Percentiles rank a stretch among this genome's conserved stretches.
Evolutionary conservation across 78 protist genomes (phyloP).

Genomic region (Dictyostelium capitatum): DNA sequence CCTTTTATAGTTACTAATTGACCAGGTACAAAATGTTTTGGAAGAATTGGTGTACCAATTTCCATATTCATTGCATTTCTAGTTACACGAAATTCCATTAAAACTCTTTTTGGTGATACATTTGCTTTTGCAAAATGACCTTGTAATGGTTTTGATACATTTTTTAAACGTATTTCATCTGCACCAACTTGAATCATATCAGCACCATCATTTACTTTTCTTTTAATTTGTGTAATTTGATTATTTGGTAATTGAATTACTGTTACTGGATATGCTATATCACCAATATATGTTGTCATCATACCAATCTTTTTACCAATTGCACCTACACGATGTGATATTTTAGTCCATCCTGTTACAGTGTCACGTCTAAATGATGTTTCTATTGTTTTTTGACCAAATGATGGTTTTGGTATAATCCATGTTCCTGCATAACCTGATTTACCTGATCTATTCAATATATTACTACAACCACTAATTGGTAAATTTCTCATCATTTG

Average conservation of each 20-base stretch:
- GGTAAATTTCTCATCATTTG: neutral
- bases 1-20: slow-evolving; percentile 82
- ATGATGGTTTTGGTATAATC: slow-evolving; percentile 75
- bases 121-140: slow-evolving; percentile 71
- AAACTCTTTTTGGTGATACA: slow-evolving; percentile 72
- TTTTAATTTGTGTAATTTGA: slow-evolving; percentile 63
- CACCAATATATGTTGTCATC: slow-evolving; percentile 56
- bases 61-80: slow-evolving; percentile 74
- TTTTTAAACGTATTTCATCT: slow-evolving; percentile 65
- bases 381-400: slow-evolving; percentile 34
- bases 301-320: slow-evolving; percentile 79
- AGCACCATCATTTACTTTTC: slow-evolving; percentile 56
- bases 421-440: slow-evolving; percentile 48
- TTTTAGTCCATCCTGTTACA: slow-evolving; percentile 54
- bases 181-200: slow-evolving; percentile 73
- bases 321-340: slow-evolving; percentile 67
- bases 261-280: slow-evolving; percentile 54
- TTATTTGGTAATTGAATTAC: slow-evolving; percentile 53
- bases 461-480: neutral
- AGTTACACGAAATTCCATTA: slow-evolving; percentile 83
- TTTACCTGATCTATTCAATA: neutral
- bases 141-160: slow-evolving; percentile 34
- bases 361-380: slow-evolving; percentile 27
- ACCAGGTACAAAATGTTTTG: slow-evolving; percentile 89
- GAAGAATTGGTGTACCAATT: slow-evolving; percentile 72